Evolutionary conservation across 306 rosid genomes (phyloP).

Genomic region (Quercus gilva): DNA sequence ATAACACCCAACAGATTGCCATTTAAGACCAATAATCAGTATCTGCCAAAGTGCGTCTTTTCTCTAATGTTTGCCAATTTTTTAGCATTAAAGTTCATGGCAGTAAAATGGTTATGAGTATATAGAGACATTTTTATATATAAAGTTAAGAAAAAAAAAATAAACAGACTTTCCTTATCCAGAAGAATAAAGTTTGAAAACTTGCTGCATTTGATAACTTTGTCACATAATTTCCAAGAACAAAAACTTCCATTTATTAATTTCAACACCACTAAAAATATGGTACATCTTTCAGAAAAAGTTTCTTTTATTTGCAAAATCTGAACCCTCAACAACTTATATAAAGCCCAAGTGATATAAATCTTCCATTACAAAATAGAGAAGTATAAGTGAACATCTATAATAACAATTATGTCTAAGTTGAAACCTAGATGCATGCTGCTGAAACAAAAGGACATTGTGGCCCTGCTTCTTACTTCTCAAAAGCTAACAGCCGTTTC

Average conservation of each 20-base stretch:
- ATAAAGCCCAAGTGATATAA: conserved; percentile 8
- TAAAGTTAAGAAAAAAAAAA: no score
- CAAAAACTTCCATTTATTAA: not conserved
- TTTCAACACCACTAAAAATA: not conserved
- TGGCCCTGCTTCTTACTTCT: conserved; percentile 58
- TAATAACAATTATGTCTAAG: not conserved
- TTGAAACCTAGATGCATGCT: not conserved
- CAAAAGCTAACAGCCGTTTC: conserved; percentile 81
- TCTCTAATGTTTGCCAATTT: not conserved
- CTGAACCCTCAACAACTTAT: not conserved
- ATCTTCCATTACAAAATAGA: not conserved
- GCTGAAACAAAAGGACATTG: not conserved
- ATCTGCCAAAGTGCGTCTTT: not conserved
- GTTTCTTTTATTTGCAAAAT: not conserved
- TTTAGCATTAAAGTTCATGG: not conserved
- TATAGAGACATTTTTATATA: not conserved
- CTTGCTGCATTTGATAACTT: not conserved
- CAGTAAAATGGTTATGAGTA: not conserved
- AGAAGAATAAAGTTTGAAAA: not conserved
- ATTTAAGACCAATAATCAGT: conserved; percentile 1
- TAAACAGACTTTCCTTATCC: not conserved
- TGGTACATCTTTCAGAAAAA: not conserved
- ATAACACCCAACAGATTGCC: conserved; percentile 15
- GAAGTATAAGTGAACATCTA: not conserved
- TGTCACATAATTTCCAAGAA: not conserved